Base-by-base conservation (phyloP, 2,329 filamentous ascomycete genomes). In the Xylaria sp. region DNA sequence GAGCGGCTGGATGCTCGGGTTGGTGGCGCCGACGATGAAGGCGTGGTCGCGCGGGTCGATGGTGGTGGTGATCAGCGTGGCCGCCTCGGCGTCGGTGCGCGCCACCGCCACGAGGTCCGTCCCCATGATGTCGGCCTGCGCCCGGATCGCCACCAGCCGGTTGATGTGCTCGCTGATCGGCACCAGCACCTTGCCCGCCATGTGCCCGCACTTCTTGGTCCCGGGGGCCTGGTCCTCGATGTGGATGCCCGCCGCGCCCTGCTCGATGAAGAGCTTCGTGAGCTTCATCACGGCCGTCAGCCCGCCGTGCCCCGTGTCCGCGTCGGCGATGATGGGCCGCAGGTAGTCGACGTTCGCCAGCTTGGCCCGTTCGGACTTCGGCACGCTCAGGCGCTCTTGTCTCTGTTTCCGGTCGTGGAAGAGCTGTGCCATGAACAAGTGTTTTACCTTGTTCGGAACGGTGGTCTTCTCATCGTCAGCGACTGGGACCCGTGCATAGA, bases 341-440 rank as follows among this genome's bases (percentile, higher is more conserved):
- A 99, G 86, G 77, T 94, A 99, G 78, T 99, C 94, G 68, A 92
- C 80, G 73, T 95, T 94, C 57, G 88, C 78, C 46, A 94, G 77
- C 59, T 86, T 87, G 63, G 78, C 75, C 52, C 94, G 90, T 69
- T 92, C 81, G 20, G 82, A 78, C 71, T 89, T 89, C 22, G 92
- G 85, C 7, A 82, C 87, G 61, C 85, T 89, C 48, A 97, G 78
- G 55, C 94, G 91, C 75, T 97, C 94, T 74, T 97, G 92, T 62
- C 94, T 89, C 78, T 99, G 94, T 78, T 99, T 99, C 70, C 94
- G 90, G 82, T 99, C 94, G 78, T 99, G 94, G 88, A 99, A 99
- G 52, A 97, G 87, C 77, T 99, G 94, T 13, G 94, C 93, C 86
- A 95, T 92, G 85, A 96, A 99, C 48, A 99, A 85, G 72, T 99